Evolutionary conservation across 2,329 filamentous ascomycete species (phyloP), one percentile per base, ranked within the genome.

Genomic region (Thelonectria rubi): DNA sequence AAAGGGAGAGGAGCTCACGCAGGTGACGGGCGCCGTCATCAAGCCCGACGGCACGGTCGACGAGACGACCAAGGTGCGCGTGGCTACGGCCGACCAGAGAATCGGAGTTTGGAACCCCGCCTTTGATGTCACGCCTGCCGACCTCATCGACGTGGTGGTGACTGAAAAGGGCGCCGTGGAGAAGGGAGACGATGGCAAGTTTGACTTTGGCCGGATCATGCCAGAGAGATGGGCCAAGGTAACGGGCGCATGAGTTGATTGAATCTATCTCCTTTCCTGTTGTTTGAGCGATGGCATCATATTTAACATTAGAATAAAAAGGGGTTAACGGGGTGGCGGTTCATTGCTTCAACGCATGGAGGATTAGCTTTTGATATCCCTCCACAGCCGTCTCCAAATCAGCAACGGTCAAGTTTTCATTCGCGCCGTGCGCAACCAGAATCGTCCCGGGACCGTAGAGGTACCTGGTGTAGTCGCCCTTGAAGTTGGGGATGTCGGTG

Each of bases 41-140:
- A 80, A 83, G 40, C 77, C 85, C 2, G 86, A 89, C 40, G 88
- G 88, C 1, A 84, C 79, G 5, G 80, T 94, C 0, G 87, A 93
- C 67, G 78, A 87, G 20, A 82, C 78, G 49, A 81, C 82, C 52
- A 88, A 88, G 17, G 90, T 89, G 58, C 87, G 90, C 12, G 87
- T 98, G 32, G 92, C 91, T 43, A 94, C 92, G 53, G 94, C 94
- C 0, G 85, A 89, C 65, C 86, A 88, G 73, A 87, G 88, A 2
- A 93, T 98, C 64, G 82, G 86, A 42, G 93, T 98, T 9, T 99
- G 95, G 94, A 99, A 99, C 75, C 95, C 95, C 32, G 91, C 93
- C 0, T 99, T 99, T 74, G 95, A 99, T 73, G 92, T 99, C 34
- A 99, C 95, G 10, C 94, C 95, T 0, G 88, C 91, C 39, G 87